Base-by-base conservation (phyloP, 257 asterid species). In the Echium plantagineum region DNA sequence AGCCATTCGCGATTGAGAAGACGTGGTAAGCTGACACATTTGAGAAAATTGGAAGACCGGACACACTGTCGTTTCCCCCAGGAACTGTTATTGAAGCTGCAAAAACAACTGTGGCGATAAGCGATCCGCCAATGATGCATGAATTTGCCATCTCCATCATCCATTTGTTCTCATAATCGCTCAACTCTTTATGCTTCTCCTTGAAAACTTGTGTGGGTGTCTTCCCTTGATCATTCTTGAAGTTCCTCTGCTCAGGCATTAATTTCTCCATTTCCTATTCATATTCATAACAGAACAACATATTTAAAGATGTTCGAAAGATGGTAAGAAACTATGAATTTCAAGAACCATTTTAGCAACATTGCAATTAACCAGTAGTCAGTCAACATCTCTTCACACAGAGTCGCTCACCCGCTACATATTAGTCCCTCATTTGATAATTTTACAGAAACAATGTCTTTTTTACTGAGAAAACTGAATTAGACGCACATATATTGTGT, bases 181-280 rank as follows among this genome's bases (percentile, higher is more conserved):
- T 57, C 57, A 62, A 56, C 16, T 62, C 68, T 24, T 60, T 38
- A 56, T 68, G 72, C 35, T 68, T 63, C 63, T 61, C 68, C 5
- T 62, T 55, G 5, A 68, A 68, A 52, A 61, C 57, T 56, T 61
- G 31, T 55, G 38, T 31, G 8, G 72, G 72, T 17, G 71, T 68
- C 68, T 71, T 64, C 61, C 77, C 74, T 8, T 61, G 46, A 2
- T 66, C 52, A 46, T 71, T 75, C 48, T 54, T 66, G 60, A 65
- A 53, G 10, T 38, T 64, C 21, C 66, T 75, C 52, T 57, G 59
- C 59, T 60, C 63, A 10, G 80, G 77, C 38, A 75, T 73, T 59
- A 71, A 67, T 19, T 64, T 71, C 57, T 71, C 72, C 21, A 75
- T 77, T 65, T 71, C 80, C 80, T 75, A 71, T 35, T 28, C 24